Evolutionary conservation across 805 yeast genomes (phyloP), one percentile per base, ranked within the genome.

Genomic region (Nakazawaea populi): DNA sequence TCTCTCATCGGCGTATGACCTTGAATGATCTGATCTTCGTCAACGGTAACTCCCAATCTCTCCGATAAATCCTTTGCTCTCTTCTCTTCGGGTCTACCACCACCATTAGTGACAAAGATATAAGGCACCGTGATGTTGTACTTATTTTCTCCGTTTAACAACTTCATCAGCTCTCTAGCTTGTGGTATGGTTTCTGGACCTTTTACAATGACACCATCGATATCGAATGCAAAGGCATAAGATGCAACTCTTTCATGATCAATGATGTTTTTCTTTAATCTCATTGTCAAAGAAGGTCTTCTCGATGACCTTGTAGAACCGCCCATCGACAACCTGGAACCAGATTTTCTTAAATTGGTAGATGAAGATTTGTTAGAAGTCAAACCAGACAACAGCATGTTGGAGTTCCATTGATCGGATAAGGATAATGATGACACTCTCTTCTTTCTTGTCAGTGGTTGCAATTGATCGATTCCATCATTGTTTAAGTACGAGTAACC

Each of bases 1-100:
- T 87, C 95, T 58, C 80, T 83, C 94, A 89, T 89, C 35, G 97
- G 97, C 1, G 97, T 89, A 67, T 89, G 96, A 54, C 96, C 96
- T 68, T 89, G 96, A 59, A 89, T 86, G 53, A 89, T 86, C 70
- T 89, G 96, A 49, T 82, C 89, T 42, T 82, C 81, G 10, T 84
- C 77, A 53, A 89, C 80, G 39, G 76, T 76, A 39, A 79, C 68
- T 24, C 74, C 78, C 55, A 89, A 73, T 56, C 89, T 71, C 51
- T 75, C 73, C 42, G 83, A 72, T 60, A 89, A 73, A 57, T 88
- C 94, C 51, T 75, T 77, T 46, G 92, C 86, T 58, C 97, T 75
- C 8, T 78, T 83, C 51, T 71, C 63, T 65, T 89, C 97, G 7
- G 89, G 85, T 61, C 86, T 80, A 47, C 97, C 97, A 58, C 96